A percentile compares a stretch with the other conserved stretches of the same genome.
Conservation (phyloP, 1,284 basidiomycete genomes). For the Apiotrichum gracile region DNA sequence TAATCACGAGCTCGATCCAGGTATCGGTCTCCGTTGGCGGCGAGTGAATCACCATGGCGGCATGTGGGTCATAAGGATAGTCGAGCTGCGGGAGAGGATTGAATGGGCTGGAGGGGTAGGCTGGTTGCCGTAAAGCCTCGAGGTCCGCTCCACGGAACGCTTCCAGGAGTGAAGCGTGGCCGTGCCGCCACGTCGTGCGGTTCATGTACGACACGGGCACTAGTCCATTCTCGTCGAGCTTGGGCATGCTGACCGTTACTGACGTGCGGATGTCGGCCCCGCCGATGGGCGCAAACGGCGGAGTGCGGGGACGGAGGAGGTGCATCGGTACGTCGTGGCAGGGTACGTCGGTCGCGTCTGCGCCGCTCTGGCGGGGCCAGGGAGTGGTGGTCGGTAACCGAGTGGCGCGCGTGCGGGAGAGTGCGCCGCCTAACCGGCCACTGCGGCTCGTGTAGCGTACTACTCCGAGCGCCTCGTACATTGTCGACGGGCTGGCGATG, state of each 20-base stretch:
- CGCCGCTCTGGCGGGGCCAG: too few species aligned
- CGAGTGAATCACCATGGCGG: not conserved
- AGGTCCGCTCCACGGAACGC: not conserved
- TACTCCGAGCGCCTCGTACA: not conserved
- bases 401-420: too few species aligned
- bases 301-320: not conserved
- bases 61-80: not conserved
- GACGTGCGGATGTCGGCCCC: too few species aligned
- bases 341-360: not conserved
- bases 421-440: too few species aligned
- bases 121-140: not conserved
- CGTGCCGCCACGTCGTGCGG: not conserved
- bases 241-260: not conserved
- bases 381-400: too few species aligned
- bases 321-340: not conserved
- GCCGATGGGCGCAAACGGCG: too few species aligned
- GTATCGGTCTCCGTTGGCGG: not conserved
- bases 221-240: not conserved
- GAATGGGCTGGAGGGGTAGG: not conserved
- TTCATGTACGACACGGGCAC: not conserved
- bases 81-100: not conserved
- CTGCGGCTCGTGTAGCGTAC: not conserved
- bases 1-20: conserved; percentile 19
- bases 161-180: not conserved
- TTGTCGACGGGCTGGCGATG: not conserved